Percentiles rank a stretch among this genome's conserved stretches.
These are phyloP conservation scores for Tricholoma saponaceum DNA, from an alignment of 768 basidiomycete species.

Conservation along the genomic window DNA sequence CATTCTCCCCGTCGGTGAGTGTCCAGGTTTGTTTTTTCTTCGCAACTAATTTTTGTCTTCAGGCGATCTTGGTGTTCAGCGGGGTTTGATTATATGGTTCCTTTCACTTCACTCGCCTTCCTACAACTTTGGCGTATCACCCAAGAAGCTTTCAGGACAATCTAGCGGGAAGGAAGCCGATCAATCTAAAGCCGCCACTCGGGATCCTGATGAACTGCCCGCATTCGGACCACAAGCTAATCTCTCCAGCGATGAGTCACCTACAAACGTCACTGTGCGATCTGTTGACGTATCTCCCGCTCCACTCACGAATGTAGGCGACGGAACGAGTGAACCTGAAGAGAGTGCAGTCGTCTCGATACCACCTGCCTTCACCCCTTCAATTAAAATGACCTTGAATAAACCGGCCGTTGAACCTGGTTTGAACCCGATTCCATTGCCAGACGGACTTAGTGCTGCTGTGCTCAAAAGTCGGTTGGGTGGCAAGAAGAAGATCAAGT, in stretches of 20 bases:
- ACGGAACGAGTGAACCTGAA: slow-evolving; percentile 17
- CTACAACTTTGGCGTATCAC: slow-evolving; percentile 44
- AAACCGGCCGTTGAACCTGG: slow-evolving; percentile 24
- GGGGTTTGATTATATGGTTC: slow-evolving; percentile 67
- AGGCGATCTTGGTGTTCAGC: slow-evolving; percentile 86
- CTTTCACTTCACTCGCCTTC: slow-evolving; percentile 55
- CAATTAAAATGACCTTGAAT: slow-evolving; percentile 52
- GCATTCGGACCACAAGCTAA: slow-evolving; percentile 14
- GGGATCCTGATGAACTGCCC: slow-evolving; percentile 31
- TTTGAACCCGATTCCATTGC: slow-evolving; percentile 36
- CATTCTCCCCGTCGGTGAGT: slow-evolving; percentile 51
- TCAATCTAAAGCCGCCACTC: slow-evolving; percentile 5
- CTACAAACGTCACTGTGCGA: neutral
- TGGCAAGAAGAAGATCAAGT: slow-evolving; percentile 75
- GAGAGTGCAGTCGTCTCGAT: slow-evolving; percentile 32
- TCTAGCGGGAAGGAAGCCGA: slow-evolving; percentile 3
- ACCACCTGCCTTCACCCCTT: slow-evolving; percentile 64
- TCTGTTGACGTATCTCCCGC: slow-evolving; percentile 26
- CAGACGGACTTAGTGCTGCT: slow-evolving; percentile 54
- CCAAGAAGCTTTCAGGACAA: slow-evolving; percentile 38
- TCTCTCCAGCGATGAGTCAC: neutral
- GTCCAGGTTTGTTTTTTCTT: neutral
- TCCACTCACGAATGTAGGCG: slow-evolving; percentile 25
- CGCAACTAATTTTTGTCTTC: slow-evolving; percentile 6
- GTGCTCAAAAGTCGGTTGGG: slow-evolving; percentile 56